Conservation (phyloP, 2,329 filamentous ascomycete species). For the Fusarium verrucosum region DNA sequence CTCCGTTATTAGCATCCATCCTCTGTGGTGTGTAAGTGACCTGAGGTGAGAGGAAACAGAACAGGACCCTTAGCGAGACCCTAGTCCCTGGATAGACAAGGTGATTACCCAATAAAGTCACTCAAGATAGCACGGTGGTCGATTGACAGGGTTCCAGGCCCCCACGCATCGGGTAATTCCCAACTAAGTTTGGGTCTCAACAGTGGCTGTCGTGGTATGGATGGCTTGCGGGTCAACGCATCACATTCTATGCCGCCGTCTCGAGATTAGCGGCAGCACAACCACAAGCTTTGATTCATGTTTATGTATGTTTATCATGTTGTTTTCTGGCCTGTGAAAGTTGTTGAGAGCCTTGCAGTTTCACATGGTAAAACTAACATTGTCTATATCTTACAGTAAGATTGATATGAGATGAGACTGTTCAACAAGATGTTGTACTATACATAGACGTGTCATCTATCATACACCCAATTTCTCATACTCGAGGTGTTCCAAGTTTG, state of each 20-base stretch:
- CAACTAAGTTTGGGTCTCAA: constrained; percentile 35
- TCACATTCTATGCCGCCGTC: constrained; percentile 27
- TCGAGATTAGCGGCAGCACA: constrained; percentile 6
- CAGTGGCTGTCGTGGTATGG: constrained; percentile 9
- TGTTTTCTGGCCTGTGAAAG: constrained; percentile 29
- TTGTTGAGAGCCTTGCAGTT: constrained; percentile 27
- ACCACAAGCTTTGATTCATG: background rate
- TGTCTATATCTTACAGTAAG: background rate
- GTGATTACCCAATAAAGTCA: constrained; percentile 40
- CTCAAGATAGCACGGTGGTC: constrained; percentile 42
- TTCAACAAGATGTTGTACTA: constrained; percentile 5
- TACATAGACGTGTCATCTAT: constrained; percentile 1
- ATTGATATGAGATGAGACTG: constrained; percentile 5
- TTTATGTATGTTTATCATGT: background rate
- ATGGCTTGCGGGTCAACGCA: constrained; percentile 25
- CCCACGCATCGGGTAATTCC: constrained; percentile 43
- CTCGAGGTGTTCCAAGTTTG: constrained; percentile 22
- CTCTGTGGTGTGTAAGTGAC: constrained; percentile 22
- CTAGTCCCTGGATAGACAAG: constrained; percentile 10
- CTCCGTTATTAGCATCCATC: constrained; percentile 31
- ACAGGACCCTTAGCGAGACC: constrained; percentile 13
- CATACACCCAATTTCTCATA: constrained; percentile 1
- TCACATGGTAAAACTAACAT: constrained; percentile 3
- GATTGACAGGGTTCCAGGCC: constrained; percentile 43
- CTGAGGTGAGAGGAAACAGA: constrained; percentile 11